Conservation (phyloP, 2,329 filamentous ascomycete genomes). For the Tolypocladium paradoxum region DNA sequence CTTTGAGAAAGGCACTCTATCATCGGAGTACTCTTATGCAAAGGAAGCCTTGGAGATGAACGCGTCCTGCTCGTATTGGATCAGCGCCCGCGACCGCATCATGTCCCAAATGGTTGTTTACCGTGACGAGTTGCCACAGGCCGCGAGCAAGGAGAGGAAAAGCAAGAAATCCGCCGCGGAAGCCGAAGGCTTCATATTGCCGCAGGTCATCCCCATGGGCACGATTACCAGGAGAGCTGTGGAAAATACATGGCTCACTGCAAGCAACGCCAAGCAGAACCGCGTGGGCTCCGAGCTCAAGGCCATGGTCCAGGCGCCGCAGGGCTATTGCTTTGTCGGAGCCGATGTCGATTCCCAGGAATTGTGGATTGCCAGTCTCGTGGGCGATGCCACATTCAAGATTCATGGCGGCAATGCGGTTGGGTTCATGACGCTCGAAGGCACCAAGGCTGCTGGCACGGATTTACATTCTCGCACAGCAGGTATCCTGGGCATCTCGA, state of each 20-base stretch:
- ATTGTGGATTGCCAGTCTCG: constrained; percentile 91
- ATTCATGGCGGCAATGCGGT: constrained; percentile 94
- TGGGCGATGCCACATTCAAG: constrained; percentile 90
- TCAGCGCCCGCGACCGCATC: constrained; percentile 87
- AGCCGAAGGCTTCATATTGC: constrained; percentile 67
- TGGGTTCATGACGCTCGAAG: constrained; percentile 98
- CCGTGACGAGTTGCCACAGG: constrained; percentile 43
- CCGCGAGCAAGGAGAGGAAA: constrained; percentile 1
- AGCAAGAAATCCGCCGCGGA: constrained; percentile 10
- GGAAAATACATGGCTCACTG: constrained; percentile 97
- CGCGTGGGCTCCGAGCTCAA: constrained; percentile 95
- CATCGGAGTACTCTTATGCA: constrained; percentile 80
- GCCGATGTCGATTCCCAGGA: constrained; percentile 97
- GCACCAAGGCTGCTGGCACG: constrained; percentile 85
- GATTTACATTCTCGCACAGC: constrained; percentile 93
- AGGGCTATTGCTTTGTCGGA: constrained; percentile 87
- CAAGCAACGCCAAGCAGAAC: constrained; percentile 92
- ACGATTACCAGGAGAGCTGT: constrained; percentile 91
- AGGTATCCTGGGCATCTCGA: constrained; percentile 80
- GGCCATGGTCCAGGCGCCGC: constrained; percentile 86
- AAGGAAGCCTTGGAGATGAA: constrained; percentile 98
- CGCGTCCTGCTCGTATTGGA: constrained; percentile 98
- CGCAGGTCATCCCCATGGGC: constrained; percentile 96
- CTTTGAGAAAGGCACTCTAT: constrained; percentile 80
- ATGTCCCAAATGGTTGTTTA: constrained; percentile 94